Evolutionary conservation across 1,284 basidiomycete genomes (phyloP), one percentile per base, ranked within the genome.

Genomic region (Inonotus obliquus): DNA sequence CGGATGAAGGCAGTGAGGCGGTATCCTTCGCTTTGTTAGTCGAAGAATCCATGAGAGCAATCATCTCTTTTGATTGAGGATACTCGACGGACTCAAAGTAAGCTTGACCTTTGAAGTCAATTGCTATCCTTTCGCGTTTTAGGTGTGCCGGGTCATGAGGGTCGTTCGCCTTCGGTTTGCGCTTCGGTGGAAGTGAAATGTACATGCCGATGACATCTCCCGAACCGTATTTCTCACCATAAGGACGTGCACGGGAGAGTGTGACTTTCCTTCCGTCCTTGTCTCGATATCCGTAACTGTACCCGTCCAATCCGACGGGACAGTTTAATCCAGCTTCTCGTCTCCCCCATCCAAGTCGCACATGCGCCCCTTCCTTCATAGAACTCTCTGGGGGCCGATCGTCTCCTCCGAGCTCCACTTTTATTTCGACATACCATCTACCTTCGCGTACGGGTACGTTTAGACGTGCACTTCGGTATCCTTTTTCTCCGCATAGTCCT

Each of bases 41-140:
- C 3, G 61, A 54, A 14, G 67, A 62, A 49, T 93, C 91, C 79
- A 94, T 86, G 64, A 96, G 82, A 32, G 85, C 80, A 27, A 85
- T 82, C 97, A 99, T 99, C 76, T 99, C 97, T 72, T 96, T 96
- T n/a, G 83, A 86, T 61, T 87, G 85, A 1, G 87, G 76, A 72
- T 98, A 98, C 74, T 99, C 96, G 66, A 94, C 81, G 65, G 87
- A 89, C 75, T 99, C 97, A 72, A 98, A 98, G 72, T 97, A 96
- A 65, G 94, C 87, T 73, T 96, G 94, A n/a, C 92, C 92, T 73
- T 96, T 96, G 77, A 94, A 94, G 61, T 93, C 89, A 70, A 99
- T 96, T 1, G 96, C 86, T 59, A 96, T 90, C 56, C 95, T 89
- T 72, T 93, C 91, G 57, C 95, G 85, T 67, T 87, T 85, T 63